A percentile compares a stretch with the other conserved stretches of the same genome.
Evolutionary conservation across 2,329 filamentous ascomycete genomes (phyloP).

Genomic region (Dryadomyces quercus-mongolicae): DNA sequence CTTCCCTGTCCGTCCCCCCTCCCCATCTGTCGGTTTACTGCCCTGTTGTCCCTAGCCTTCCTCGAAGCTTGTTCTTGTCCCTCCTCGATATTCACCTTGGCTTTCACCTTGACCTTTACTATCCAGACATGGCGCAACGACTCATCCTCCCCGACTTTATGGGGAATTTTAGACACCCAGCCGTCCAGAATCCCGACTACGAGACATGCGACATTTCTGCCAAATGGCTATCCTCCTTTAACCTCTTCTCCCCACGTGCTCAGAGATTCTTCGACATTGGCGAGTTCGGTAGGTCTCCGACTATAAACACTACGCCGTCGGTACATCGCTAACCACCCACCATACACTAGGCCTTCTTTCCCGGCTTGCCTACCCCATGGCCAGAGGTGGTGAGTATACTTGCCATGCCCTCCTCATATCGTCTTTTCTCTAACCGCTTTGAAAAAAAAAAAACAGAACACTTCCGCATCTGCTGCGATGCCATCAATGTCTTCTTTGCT

Average conservation of each 20-base stretch:
- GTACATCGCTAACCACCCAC: no score
- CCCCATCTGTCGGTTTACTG: no score
- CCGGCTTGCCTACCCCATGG: constrained; percentile 7
- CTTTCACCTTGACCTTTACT: not conserved
- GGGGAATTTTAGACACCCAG: constrained; percentile 11
- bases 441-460: constrained; percentile 8
- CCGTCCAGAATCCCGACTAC: constrained; percentile 10
- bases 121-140: not conserved
- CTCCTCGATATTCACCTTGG: not conserved
- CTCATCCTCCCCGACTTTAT: constrained; percentile 9
- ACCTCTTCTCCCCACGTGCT: constrained; percentile 9
- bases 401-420: not conserved
- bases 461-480: constrained; percentile 11
- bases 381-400: constrained; percentile 6
- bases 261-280: constrained; percentile 13
- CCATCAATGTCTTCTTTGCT: constrained; percentile 18
- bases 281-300: constrained; percentile 6
- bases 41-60: not conserved
- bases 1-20: no score
- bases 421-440: not conserved
- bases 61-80: not conserved
- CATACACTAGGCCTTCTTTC: constrained; percentile 11
- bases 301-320: not conserved
- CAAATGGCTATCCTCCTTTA: constrained; percentile 11
- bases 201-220: constrained; percentile 4